Base-by-base conservation (phyloP, 345 rosid species). In the Nephelium lappaceum region DNA sequence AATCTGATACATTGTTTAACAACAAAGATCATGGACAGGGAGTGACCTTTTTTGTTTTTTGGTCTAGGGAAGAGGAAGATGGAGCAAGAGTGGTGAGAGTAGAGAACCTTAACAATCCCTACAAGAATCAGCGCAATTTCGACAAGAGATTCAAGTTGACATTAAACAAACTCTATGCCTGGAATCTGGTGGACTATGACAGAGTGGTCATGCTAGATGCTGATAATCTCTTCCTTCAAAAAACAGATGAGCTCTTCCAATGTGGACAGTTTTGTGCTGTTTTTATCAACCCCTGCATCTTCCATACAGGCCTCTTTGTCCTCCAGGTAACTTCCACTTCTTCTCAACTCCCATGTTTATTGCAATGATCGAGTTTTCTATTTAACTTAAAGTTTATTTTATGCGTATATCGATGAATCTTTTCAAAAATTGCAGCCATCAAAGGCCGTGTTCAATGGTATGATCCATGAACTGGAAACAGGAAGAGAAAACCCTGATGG, bases 271-370 rank as follows among this genome's bases (percentile, higher is more conserved):
- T 96, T 78, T 96, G 99, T 86, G 98, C 98, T 0, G 97, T 86
- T 69, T 95, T 95, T 83, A 95, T 93, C 83, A 95, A 95, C 81
- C 99, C 99, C 61, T 94, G 99, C 82, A 89, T 96, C 81, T 94
- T 96, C 91, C 98, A 96, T 74, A 96, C 99, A 4, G 99, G 99
- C 42, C 95, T 96, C 73, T 96, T 96, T 2, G 98, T 94, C 62
- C 79, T 95, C 79, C 89, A 95, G 88, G 96, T 92, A 76, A 67
- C 10, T 74, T n/a, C 41, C 60, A 14, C 53, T 38, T 8, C 45
- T 53, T 15, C 16, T 51, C 57, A 14, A 11, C 43, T 41, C 43
- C 9, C 43, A 3, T 41, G 43, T 41, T 41, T 41, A 41, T 41
- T 41, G 7, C 9, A 41, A 41, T 5, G 43, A 41, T 3, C 0